phyloP scores from a whole-genome alignment of 1,284 basidiomycete genomes.

The Naganishia cerealis region DNA sequence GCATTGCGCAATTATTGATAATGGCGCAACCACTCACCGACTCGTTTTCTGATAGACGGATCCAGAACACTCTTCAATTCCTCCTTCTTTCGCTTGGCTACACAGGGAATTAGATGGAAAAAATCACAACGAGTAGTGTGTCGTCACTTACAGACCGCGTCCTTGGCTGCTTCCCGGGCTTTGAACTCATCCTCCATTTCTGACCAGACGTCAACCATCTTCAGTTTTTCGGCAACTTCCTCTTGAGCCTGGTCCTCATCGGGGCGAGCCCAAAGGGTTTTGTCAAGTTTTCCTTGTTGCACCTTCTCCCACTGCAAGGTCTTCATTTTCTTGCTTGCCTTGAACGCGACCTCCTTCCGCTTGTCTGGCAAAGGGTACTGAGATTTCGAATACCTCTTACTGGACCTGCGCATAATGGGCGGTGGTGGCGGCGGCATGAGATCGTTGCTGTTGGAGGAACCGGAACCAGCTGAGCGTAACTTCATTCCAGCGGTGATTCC shows the following conservation, averaged over 20 bases:
- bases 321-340: constrained; percentile 90
- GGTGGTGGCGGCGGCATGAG: constrained; percentile 36
- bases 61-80: constrained; percentile 89
- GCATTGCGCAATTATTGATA: background rate
- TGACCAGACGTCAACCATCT: constrained; percentile 81
- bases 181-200: constrained; percentile 99
- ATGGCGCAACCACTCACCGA: constrained; percentile 62
- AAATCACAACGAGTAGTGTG: background rate
- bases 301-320: constrained; percentile 99
- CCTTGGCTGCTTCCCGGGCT: constrained; percentile 81
- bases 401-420: constrained; percentile 40
- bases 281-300: constrained; percentile 73
- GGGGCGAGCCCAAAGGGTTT: constrained; percentile 74
- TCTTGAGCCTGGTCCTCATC: constrained; percentile 69
- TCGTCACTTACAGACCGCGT: constrained; percentile 49
- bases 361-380: constrained; percentile 41
- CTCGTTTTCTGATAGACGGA: constrained; percentile 81
- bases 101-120: background rate
- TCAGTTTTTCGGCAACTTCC: constrained; percentile 75
- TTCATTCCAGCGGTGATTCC: constrained; percentile 50
- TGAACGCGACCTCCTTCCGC: constrained; percentile 81
- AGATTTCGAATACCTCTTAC: constrained; percentile 28
- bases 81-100: constrained; percentile 55
- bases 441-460: constrained; percentile 30
- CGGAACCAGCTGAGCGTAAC: constrained; percentile 37